Percentiles rank a stretch among this genome's conserved stretches.
These are phyloP conservation scores for Claviceps africana DNA, from an alignment of 2,329 filamentous ascomycete species.

Conservation along the genomic window DNA sequence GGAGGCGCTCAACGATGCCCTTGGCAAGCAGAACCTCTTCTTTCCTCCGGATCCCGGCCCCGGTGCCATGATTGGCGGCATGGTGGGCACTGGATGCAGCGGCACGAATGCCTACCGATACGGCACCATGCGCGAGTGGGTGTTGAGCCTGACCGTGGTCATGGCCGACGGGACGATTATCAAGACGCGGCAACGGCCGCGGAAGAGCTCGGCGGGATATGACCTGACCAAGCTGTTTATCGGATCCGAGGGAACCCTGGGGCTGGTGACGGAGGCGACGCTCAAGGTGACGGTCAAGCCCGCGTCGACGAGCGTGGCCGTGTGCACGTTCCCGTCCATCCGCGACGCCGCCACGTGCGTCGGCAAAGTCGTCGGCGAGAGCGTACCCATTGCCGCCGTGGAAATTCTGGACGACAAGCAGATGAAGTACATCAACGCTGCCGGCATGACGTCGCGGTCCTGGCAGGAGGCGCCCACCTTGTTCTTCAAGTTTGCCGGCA, in stretches of 20 bases:
- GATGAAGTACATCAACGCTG: conserved; percentile 57
- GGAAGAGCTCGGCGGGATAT: conserved; percentile 85
- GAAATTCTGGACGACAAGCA: conserved; percentile 88
- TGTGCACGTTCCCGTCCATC: conserved; percentile 45
- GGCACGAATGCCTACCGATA: conserved; percentile 88
- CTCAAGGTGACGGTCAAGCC: conserved; percentile 76
- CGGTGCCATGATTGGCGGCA: conserved; percentile 82
- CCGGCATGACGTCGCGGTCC: conserved; percentile 48
- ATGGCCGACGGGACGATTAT: conserved; percentile 81
- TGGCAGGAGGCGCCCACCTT: conserved; percentile 65
- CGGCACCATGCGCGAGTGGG: conserved; percentile 92
- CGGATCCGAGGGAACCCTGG: conserved; percentile 81
- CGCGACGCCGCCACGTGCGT: conserved; percentile 68
- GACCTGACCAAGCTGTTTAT: conserved; percentile 83
- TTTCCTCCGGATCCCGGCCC: conserved; percentile 88
- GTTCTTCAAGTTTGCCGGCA: conserved; percentile 76
- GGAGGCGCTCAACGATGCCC: conserved; percentile 70
- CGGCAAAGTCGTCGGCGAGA: conserved; percentile 62
- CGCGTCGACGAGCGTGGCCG: conserved; percentile 65
- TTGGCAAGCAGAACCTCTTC: conserved; percentile 63
- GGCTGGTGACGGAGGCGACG: conserved; percentile 80
- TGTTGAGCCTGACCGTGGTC: conserved; percentile 72
- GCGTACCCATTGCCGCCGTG: conserved; percentile 77
- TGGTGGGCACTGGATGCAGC: conserved; percentile 59
- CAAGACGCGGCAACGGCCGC: conserved; percentile 74